Evolutionary conservation across 306 rosid genomes (phyloP), one percentile per base, ranked within the genome.

Genomic region (Cicer bijugum): DNA sequence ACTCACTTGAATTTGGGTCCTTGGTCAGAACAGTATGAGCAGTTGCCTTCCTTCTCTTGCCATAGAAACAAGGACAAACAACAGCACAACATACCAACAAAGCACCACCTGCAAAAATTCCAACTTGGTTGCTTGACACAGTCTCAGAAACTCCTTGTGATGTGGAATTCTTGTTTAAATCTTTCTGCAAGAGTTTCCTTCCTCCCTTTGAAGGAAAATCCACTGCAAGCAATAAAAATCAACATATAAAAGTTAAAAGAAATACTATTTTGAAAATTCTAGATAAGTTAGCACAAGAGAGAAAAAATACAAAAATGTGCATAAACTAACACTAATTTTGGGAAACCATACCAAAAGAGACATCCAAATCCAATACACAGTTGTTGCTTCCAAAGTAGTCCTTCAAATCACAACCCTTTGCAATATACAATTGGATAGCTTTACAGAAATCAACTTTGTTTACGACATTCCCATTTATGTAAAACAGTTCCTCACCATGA

Each of bases 1-100:
- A 87, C 97, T 87, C 79, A 95, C 99, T 83, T 86, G 97, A 86
- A 76, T 40, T 44, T 43, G 83, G 80, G 12, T 92, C 97, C 88
- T 74, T 90, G 33, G 57, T 9, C 44, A 87, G 81, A 80, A 64
- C 89, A 69, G 75, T 42, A 59, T 88, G 88, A 62, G 82, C 45
- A 57, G 85, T 51, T 58, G 85, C 82, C 78, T 76, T 85, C 75
- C 78, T 60, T 79, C 44, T 81, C 70, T 87, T 91, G 80, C 69
- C 75, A 74, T 72, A 81, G 67, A 91, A 55, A 85, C 99, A 95
- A 75, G 99, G 97, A 67, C 96, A 95, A 16, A 95, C 77, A 76
- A 86, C 75, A 69, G 46, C 83, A 77, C 97, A 90, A 80, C 96
- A 95, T 47, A 48, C 80, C 46, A 95, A 76, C 58, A 88, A 71